Evolutionary conservation across 2,329 filamentous ascomycete genomes (phyloP).

Genomic region (Keithomyces neogunnii): DNA sequence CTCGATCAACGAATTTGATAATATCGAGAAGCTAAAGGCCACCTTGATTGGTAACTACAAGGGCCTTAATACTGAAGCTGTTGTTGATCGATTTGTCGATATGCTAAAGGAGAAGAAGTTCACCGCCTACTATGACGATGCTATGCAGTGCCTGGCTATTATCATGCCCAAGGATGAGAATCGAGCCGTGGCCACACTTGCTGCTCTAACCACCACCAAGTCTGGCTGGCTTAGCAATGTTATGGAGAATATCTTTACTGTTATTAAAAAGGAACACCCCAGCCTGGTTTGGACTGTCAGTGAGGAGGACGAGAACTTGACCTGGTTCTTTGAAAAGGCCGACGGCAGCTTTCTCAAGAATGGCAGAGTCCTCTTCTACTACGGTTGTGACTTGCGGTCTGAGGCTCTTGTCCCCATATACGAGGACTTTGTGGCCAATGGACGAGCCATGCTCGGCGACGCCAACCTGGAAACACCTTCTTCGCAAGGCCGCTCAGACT

Average conservation of each 20-base stretch:
- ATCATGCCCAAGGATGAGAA: conserved; percentile 66
- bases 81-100: conserved; percentile 80
- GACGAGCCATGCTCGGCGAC: conserved; percentile 79
- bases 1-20: conserved; percentile 64
- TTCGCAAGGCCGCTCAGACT: conserved; percentile 67
- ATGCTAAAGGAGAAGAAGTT: conserved; percentile 71
- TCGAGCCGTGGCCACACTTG: conserved; percentile 67
- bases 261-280: conserved; percentile 88
- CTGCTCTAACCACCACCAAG: conserved; percentile 89
- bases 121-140: conserved; percentile 89
- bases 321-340: conserved; percentile 97
- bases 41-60: conserved; percentile 75
- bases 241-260: conserved; percentile 88
- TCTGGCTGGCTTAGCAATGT: conserved; percentile 91
- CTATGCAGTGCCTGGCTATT: conserved; percentile 86
- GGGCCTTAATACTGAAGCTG: conserved; percentile 71
- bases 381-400: conserved; percentile 72
- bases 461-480: conserved; percentile 81
- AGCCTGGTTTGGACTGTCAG: conserved; percentile 95
- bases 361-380: conserved; percentile 93
- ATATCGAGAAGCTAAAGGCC: conserved; percentile 69
- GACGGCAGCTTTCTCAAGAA: conserved; percentile 82
- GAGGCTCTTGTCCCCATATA: conserved; percentile 72
- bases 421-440: conserved; percentile 74
- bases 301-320: conserved; percentile 90